phyloP scores from a whole-genome alignment of 2,329 filamentous ascomycete species.

The Aspergillus sp. region DNA sequence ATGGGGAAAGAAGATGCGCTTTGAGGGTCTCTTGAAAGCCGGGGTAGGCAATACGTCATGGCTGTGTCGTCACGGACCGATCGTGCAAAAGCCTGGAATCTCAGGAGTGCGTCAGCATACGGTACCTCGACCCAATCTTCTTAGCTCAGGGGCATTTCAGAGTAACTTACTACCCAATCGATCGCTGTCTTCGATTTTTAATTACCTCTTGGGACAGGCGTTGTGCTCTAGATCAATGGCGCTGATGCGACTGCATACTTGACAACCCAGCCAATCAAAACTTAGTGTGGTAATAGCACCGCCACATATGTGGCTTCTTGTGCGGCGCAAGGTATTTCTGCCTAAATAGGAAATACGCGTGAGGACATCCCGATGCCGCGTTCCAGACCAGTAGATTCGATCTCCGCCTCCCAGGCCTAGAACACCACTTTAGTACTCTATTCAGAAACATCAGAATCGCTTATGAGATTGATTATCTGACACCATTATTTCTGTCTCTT shows the following conservation, averaged over 20 bases:
- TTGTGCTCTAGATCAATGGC: not conserved
- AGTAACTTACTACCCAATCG: no score
- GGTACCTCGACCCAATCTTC: not conserved
- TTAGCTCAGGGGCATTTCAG: no score
- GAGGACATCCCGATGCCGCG: slow-evolving; percentile 5
- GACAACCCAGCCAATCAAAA: not conserved
- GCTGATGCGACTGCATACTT: not conserved
- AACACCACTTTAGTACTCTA: not conserved
- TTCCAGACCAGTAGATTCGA: not conserved
- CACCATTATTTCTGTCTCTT: not conserved
- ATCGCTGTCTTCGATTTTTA: no score
- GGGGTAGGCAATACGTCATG: not conserved
- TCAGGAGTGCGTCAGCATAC: not conserved
- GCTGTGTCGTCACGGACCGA: not conserved
- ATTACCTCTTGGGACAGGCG: no score
- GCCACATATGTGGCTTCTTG: not conserved
- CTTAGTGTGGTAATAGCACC: not conserved
- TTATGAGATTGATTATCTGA: not conserved
- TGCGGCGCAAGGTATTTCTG: slow-evolving; percentile 10
- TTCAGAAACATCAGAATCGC: not conserved
- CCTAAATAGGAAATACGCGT: slow-evolving; percentile 20
- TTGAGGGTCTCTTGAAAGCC: not conserved
- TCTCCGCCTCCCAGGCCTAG: not conserved
- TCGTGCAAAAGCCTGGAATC: not conserved
- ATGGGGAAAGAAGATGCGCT: not conserved